Base-by-base conservation (phyloP, 352 stramenopile genomes). In the Phytopythium boreale region DNA sequence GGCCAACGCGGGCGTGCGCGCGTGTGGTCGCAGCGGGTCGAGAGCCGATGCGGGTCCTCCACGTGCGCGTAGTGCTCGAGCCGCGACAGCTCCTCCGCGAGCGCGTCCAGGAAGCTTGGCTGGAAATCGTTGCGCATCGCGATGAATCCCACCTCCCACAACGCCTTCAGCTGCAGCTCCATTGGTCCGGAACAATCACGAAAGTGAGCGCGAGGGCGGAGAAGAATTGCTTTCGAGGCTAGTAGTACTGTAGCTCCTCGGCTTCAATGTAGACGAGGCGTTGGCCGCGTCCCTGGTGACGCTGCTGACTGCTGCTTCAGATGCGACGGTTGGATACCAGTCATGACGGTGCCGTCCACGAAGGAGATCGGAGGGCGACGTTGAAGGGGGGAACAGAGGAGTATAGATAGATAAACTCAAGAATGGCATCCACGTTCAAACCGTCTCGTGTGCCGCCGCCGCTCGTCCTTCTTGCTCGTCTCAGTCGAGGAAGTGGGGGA, bases 401-500 rank as follows among this genome's bases (percentile, higher is more conserved):
- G 27, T 36, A 22, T 56, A 56, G 52, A 59, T 34, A 59, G 52
- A 59, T 59, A 59, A 27, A 58, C 31, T 44, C 52, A 34, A 37
- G 22, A 22, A 53, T 53, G 47, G 63, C 55, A 65, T 64, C 43
- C 43, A 15, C 43, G 43, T 26, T 24, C 46, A 52, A 19, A 27
- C 46, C 46, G 24, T 52, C 14, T 46, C 14, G 15, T 20, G 29
- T 34, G 29, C 14, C 64, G 50, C 41, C 59, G 46, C 46, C 34
- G 34, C 34, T 10, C 2, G 34, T 15, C 7, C 34, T 14, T 39
- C 34, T n/a, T 39, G n/a, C n/a, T 53, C 26, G n/a, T 26, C 27
- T 52, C 39, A 68, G 26, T 49, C 47, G n/a, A 69, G 11, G 24
- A 86, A 59, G 43, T 85, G 78, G 19, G 80, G 81, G 27, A 84